phyloP scores from a whole-genome alignment of 75 land plant species.

The Picea glauca region DNA sequence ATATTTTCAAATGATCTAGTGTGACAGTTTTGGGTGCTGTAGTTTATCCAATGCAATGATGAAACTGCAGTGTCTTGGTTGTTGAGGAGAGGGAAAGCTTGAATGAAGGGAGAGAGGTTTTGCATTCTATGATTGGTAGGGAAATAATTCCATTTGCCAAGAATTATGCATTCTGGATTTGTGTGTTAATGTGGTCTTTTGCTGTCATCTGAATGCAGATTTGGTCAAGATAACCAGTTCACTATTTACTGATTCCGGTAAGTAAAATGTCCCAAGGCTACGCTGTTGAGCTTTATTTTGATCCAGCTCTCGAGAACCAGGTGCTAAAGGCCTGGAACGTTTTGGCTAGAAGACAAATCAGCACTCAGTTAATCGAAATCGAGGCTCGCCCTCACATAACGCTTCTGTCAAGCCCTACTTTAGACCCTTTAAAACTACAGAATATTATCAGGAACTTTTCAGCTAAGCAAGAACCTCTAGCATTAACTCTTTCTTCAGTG shows the following conservation, averaged over 20 bases:
- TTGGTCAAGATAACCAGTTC: too few relatives aligned
- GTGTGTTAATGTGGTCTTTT: too few relatives aligned
- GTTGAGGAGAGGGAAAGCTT: too few relatives aligned
- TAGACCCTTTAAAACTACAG: constrained; percentile 49
- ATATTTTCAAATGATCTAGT: too few relatives aligned
- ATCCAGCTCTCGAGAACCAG: constrained; percentile 86
- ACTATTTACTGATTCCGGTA: not conserved
- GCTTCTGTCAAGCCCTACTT: constrained; percentile 39
- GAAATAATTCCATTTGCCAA: too few relatives aligned
- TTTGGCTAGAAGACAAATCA: constrained; percentile 81
- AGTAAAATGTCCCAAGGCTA: constrained; percentile 31
- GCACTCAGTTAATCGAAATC: constrained; percentile 73
- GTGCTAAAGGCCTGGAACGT: constrained; percentile 83
- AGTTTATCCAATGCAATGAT: too few relatives aligned
- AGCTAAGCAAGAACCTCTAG: constrained; percentile 50
- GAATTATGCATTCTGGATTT: too few relatives aligned
- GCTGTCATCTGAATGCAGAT: too few relatives aligned
- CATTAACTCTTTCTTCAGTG: constrained; percentile 54
- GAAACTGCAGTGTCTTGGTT: too few relatives aligned
- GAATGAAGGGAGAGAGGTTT: too few relatives aligned
- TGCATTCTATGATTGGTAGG: too few relatives aligned
- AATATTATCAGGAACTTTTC: constrained; percentile 40
- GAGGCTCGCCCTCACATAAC: constrained; percentile 78
- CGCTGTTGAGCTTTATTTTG: constrained; percentile 83
- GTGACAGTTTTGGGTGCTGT: too few relatives aligned